Percentiles rank a stretch among this genome's conserved stretches.
These are phyloP conservation scores for Pseudogymnoascus pannorum DNA, from an alignment of 2,329 filamentous ascomycete genomes.

Conservation along the genomic window DNA sequence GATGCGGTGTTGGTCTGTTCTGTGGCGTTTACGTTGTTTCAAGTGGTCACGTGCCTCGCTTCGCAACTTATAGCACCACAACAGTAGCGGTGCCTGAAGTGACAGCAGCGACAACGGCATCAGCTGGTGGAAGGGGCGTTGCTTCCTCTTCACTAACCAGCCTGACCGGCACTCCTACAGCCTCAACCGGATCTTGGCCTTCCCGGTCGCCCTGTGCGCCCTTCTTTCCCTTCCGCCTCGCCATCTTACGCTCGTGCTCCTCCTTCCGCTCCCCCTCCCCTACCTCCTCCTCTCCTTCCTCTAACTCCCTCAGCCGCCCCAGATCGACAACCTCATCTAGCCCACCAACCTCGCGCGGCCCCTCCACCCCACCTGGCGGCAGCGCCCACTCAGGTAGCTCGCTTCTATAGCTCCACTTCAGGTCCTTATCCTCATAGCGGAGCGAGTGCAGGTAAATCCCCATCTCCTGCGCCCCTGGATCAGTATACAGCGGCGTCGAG, in stretches of 20 bases:
- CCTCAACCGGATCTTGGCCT: neutral
- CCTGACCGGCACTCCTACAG: neutral
- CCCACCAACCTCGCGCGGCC: conserved; percentile 59
- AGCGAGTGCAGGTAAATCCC: conserved; percentile 91
- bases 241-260: neutral
- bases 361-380: conserved; percentile 52
- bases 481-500: conserved; percentile 82
- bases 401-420: conserved; percentile 82
- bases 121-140: neutral
- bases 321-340: conserved; percentile 54
- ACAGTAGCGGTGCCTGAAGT: neutral
- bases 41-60: neutral
- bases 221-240: neutral
- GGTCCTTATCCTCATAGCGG: conserved; percentile 76
- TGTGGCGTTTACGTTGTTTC: neutral
- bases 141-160: neutral
- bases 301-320: conserved; percentile 13
- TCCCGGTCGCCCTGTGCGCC: neutral
- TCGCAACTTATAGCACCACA: neutral
- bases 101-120: neutral
- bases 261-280: neutral
- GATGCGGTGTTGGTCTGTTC: neutral
- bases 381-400: conserved; percentile 79
- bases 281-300: conserved; percentile 1
- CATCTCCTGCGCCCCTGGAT: conserved; percentile 83